Evolutionary conservation across 2,329 filamentous ascomycete species (phyloP), one percentile per base, ranked within the genome.

Genomic region (Fonsecaea pedrosoi): DNA sequence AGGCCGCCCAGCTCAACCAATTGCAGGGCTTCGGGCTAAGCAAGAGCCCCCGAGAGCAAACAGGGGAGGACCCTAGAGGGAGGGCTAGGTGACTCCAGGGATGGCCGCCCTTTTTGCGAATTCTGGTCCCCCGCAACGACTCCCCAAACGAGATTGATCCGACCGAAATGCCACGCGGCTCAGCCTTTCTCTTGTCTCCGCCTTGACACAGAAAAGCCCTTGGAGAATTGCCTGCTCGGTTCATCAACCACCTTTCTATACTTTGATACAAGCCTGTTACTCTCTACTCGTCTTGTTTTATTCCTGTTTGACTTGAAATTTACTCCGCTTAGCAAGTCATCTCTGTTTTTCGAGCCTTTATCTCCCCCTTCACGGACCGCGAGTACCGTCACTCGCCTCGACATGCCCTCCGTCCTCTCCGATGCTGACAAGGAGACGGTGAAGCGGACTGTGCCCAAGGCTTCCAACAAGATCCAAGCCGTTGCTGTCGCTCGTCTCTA

Each of bases 381-480:
- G 37, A 58, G 32, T 32, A 45, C 54, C 53, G 56, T 50, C 45
- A 25, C 45, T 25, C 45, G 45, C 62, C 38, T 71, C 75, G 76
- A 68, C 70, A 83, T 83, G 82, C 86, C 86, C 66, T 87, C 86
- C 18, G 87, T 96, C 72, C 87, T 99, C 65, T 92, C 85, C 77
- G 94, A 97, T 76, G 90, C 94, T 75, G 95, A 99, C 83, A 97
- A 96, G 85, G 92, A 96, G 82, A 96, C 89, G 68, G 94, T 99
- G 80, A 96, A 96, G 84, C 90, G 95, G 77, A 91, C 90, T 74
- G 92, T 99, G 62, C 94, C 95, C 69, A 97, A 96, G 80, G 88
- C 92, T 70, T 89, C 89, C 75, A 99, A 98, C 88, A 98, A 98
- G 85, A 98, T 99, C 80, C 92, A 96, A 72, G 93, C 94, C 69